A percentile compares a stretch with the other conserved stretches of the same genome.
These are phyloP conservation scores for Marasmius fiardii DNA, from an alignment of 1,284 basidiomycete species.

Conservation along the genomic window DNA sequence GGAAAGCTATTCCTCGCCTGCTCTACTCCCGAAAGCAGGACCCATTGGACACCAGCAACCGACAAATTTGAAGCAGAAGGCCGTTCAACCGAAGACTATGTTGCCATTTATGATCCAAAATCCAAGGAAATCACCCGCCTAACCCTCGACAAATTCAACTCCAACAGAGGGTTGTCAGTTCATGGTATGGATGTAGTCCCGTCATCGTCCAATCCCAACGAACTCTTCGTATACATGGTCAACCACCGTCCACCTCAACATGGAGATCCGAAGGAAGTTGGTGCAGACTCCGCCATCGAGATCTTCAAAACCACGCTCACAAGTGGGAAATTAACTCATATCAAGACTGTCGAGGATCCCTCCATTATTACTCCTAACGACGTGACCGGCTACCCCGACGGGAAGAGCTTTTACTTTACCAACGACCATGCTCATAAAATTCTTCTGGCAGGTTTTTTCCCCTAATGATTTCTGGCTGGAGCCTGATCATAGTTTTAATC, in stretches of 20 bases:
- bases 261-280: slow-evolving; percentile 33
- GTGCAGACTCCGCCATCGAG: slow-evolving; percentile 72
- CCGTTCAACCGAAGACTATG: slow-evolving; percentile 45
- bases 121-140: slow-evolving; percentile 47
- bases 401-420: slow-evolving; percentile 63
- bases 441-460: slow-evolving; percentile 40
- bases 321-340: slow-evolving; percentile 42
- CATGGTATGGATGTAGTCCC: slow-evolving; percentile 75
- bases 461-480: slow-evolving; percentile 27
- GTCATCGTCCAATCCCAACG: slow-evolving; percentile 42
- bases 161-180: slow-evolving; percentile 45
- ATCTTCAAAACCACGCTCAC: slow-evolving; percentile 59
- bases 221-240: slow-evolving; percentile 63
- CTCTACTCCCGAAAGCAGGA: slow-evolving; percentile 48
- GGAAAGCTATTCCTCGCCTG: slow-evolving; percentile 72
- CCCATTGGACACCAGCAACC: slow-evolving; percentile 54
- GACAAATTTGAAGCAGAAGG: slow-evolving; percentile 41
- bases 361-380: slow-evolving; percentile 64
- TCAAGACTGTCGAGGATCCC: slow-evolving; percentile 56
- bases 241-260: slow-evolving; percentile 56
- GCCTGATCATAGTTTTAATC: not conserved
- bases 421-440: slow-evolving; percentile 60
- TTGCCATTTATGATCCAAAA: slow-evolving; percentile 58
- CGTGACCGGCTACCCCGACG: slow-evolving; percentile 58
- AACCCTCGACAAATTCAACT: slow-evolving; percentile 34